Conservation (phyloP, 495 filamentous ascomycete species). For the Glutinoglossum americanum region DNA sequence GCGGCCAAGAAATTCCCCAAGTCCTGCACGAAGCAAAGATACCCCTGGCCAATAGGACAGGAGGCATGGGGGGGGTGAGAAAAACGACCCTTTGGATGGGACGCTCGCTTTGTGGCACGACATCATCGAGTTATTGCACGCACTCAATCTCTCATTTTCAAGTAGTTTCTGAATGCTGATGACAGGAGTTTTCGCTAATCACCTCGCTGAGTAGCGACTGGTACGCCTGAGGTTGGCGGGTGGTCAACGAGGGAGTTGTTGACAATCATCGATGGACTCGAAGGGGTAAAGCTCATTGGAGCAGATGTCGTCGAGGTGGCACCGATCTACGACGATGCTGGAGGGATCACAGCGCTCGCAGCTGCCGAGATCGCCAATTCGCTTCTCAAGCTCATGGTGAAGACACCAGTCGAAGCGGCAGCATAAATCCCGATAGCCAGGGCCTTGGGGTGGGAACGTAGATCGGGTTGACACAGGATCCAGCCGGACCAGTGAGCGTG, state of each 20-base stretch:
- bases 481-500: background rate
- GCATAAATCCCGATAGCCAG: background rate
- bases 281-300: constrained; percentile 20
- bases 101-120: background rate
- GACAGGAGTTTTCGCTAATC: background rate
- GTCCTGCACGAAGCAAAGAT: too few relatives aligned
- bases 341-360: constrained; percentile 26
- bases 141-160: background rate
- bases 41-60: too few relatives aligned
- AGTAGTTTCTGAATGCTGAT: background rate
- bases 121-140: background rate
- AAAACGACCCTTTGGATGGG: background rate
- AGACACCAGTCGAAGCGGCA: constrained; percentile 16
- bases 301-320: constrained; percentile 25
- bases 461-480: too few relatives aligned
- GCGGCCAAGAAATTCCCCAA: background rate
- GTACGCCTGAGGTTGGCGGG: constrained; percentile 29
- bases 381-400: constrained; percentile 21
- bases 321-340: constrained; percentile 26
- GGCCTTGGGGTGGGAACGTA: too few relatives aligned
- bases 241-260: constrained; percentile 30
- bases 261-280: constrained; percentile 24
- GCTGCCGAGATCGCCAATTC: constrained; percentile 24
- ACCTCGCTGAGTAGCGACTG: constrained; percentile 10
- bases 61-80: background rate